These are phyloP conservation scores for Fusarium sororula DNA, from an alignment of 2,329 filamentous ascomycete species.

Conservation along the genomic window DNA sequence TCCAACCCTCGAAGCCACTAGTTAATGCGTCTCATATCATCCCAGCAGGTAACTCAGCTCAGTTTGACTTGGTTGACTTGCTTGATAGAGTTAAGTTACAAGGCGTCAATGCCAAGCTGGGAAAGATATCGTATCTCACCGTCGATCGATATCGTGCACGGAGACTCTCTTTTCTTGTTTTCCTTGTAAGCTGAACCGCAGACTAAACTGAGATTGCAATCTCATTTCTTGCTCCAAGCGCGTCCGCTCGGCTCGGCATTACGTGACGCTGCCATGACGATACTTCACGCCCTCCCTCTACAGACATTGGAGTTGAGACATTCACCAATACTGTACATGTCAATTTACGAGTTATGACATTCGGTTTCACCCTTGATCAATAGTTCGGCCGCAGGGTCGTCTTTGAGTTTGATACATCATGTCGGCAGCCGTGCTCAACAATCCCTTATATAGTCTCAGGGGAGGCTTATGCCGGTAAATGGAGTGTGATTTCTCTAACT, in stretches of 20 bases:
- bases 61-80: neutral
- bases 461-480: neutral
- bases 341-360: neutral
- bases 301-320: neutral
- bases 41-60: constrained; percentile 5
- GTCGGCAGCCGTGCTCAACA: neutral
- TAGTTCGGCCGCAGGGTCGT: neutral
- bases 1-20: constrained; percentile 32
- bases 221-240: constrained; percentile 23
- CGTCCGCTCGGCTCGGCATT: constrained; percentile 13
- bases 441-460: neutral
- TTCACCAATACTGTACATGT: constrained; percentile 15
- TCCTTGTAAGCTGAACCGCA: constrained; percentile 2
- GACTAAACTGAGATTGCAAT: constrained; percentile 9
- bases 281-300: constrained; percentile 16
- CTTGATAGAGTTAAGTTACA: constrained; percentile 6
- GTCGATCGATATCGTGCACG: constrained; percentile 31
- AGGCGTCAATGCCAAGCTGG: neutral
- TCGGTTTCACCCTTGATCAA: neutral
- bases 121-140: constrained; percentile 15
- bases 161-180: constrained; percentile 10
- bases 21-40: constrained; percentile 42
- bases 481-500: neutral
- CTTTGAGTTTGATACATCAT: neutral
- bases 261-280: constrained; percentile 40